These are phyloP conservation scores for Suillus hirtellus DNA, from an alignment of 768 basidiomycete species.

Conservation along the genomic window DNA sequence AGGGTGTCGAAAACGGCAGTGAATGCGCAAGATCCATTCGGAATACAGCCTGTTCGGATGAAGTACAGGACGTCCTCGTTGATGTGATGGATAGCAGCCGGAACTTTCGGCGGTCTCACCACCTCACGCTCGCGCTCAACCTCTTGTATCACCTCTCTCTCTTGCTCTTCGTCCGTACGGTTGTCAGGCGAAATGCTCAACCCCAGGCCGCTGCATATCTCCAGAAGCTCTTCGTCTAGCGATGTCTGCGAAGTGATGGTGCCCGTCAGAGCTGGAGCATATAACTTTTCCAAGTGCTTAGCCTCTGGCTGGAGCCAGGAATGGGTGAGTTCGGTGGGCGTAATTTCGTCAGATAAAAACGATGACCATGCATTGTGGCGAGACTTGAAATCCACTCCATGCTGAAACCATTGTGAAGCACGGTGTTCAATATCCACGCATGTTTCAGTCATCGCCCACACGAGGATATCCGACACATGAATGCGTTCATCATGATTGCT, in stretches of 20 bases:
- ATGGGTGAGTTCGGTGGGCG: conserved; percentile 6
- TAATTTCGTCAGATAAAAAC: conserved; percentile 15
- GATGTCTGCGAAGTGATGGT: not conserved
- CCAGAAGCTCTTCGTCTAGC: not conserved
- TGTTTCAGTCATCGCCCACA: conserved; percentile 47
- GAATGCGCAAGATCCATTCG: conserved; percentile 19
- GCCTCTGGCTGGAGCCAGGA: conserved; percentile 34
- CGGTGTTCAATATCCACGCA: conserved; percentile 40
- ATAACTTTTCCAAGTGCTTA: not conserved
- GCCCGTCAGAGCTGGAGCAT: not conserved
- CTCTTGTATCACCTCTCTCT: conserved; percentile 43
- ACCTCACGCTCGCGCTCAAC: conserved; percentile 32
- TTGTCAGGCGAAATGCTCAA: not conserved
- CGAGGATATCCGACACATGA: conserved; percentile 37
- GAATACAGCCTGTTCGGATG: conserved; percentile 27
- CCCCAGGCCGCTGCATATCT: not conserved
- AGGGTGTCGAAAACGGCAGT: conserved; percentile 17
- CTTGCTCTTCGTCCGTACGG: conserved; percentile 40
- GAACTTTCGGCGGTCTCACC: conserved; percentile 14
- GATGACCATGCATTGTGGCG: conserved; percentile 26
- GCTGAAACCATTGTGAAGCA: conserved; percentile 43
- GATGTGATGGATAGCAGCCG: conserved; percentile 18
- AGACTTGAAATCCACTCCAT: conserved; percentile 37
- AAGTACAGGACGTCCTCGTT: conserved; percentile 15
- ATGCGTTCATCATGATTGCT: conserved; percentile 14